A percentile compares a stretch with the other conserved stretches of the same genome.
Evolutionary conservation across 805 yeast species (phyloP).

Genomic region (Metschnikowia sp.): DNA sequence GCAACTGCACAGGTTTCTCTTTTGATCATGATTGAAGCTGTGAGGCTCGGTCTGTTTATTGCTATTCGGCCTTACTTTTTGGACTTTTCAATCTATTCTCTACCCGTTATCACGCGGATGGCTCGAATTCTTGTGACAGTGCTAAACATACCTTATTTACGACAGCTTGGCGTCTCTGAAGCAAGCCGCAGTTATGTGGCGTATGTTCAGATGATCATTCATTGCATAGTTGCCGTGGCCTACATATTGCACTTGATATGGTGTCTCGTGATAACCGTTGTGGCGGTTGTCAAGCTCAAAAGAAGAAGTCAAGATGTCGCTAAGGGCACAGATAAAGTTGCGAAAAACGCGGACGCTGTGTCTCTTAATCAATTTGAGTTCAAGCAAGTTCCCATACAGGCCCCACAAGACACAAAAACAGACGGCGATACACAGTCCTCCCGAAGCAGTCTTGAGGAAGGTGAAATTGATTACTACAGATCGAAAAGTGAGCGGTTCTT

Average conservation of each 20-base stretch:
- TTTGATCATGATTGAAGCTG: constrained; percentile 34
- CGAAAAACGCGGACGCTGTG: not conserved
- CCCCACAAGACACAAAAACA: not conserved
- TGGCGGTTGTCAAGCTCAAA: constrained; percentile 18
- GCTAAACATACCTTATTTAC: constrained; percentile 43
- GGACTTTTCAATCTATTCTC: constrained; percentile 24
- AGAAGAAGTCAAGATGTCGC: not conserved
- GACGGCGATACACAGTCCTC: not conserved
- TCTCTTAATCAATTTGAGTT: constrained; percentile 8
- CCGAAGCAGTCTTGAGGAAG: constrained; percentile 8
- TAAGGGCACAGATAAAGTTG: not conserved
- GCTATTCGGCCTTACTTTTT: constrained; percentile 28
- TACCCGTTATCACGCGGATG: constrained; percentile 32
- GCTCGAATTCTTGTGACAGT: constrained; percentile 39
- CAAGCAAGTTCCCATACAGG: constrained; percentile 8
- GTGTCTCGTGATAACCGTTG: constrained; percentile 26
- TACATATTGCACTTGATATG: constrained; percentile 29
- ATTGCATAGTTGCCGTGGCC: constrained; percentile 31
- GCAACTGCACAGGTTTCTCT: constrained; percentile 45
- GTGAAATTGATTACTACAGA: constrained; percentile 16
- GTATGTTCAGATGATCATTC: constrained; percentile 41
- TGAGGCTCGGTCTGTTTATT: constrained; percentile 23
- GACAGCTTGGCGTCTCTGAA: constrained; percentile 34
- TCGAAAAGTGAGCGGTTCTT: constrained; percentile 11
- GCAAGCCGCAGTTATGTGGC: constrained; percentile 39